Evolutionary conservation across 2,329 filamentous ascomycete genomes (phyloP), one percentile per base, ranked within the genome.

Genomic region (Pyrenophora seminiperda): DNA sequence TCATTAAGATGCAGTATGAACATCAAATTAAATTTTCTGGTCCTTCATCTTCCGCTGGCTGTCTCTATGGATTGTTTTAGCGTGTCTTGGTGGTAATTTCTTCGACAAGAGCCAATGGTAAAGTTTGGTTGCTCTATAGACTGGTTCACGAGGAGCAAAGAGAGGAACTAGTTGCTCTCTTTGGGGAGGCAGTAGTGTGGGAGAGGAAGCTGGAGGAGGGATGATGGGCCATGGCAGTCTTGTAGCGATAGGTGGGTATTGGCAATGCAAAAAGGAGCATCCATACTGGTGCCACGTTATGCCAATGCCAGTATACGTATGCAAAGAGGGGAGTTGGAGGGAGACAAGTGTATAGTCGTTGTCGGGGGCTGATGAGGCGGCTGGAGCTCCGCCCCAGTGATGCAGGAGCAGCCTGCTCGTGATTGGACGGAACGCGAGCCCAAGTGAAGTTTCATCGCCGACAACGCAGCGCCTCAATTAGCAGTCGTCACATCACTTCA

Each of bases 381-480:
- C 24, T 30, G 46, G 33, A 47, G 47, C 47, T 37, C 32, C 36
- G 32, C 33, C 31, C 42, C 46, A 45, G 42, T 27, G 24, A 50
- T 14, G 37, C 47, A 47, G 47, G 47, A 33, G 40, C 47, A 24
- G 19, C 3, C 24, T 30, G 13, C 37, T 14, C 24, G 31, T 50
- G 42, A 50, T 50, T 50, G 47, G 47, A 34, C 24, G n/a, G 24
- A 19, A 18, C 44, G 30, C 20, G 40, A 41, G 47, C 47, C 30
- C 41, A 39, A 33, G 47, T 50, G 47, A 50, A 50, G 47, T 47
- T 36, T 50, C 46, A 24, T 49, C 47, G 47, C 47, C 36, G 36
- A 50, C 37, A 46, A 47, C 43, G 37, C 43, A 50, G 36, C 47
- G 32, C 24, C 24, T 24, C 24, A n/a, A 15, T 24, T 38, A 24